phyloP scores from a whole-genome alignment of 2,329 filamentous ascomycete species.

The Sporothrix sp. region DNA sequence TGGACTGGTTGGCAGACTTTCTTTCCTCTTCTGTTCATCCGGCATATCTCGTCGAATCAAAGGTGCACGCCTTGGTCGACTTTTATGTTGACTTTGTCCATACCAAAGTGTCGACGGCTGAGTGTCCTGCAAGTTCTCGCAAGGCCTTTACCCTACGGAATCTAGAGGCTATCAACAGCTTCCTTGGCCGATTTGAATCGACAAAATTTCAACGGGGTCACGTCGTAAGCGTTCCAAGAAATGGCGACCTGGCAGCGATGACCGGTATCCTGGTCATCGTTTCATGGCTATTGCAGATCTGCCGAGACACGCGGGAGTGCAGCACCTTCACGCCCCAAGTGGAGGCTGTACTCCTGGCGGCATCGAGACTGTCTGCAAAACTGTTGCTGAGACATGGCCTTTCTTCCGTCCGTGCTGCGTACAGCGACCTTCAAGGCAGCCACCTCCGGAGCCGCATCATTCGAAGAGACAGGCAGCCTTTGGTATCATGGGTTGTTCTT shows the following conservation, averaged over 20 bases:
- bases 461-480: slow-evolving; percentile 31
- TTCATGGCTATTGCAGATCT: slow-evolving; percentile 34
- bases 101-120: slow-evolving; percentile 31
- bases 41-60: neutral
- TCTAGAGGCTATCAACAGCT: slow-evolving; percentile 33
- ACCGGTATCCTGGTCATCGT: slow-evolving; percentile 30
- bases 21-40: neutral
- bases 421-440: slow-evolving; percentile 37
- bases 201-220: neutral
- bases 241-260: slow-evolving; percentile 20
- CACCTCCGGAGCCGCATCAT: slow-evolving; percentile 43
- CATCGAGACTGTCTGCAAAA: slow-evolving; percentile 30
- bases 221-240: slow-evolving; percentile 16
- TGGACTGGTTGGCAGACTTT: slow-evolving; percentile 41
- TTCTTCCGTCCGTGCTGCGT: slow-evolving; percentile 34
- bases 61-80: slow-evolving; percentile 26
- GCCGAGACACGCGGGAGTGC: slow-evolving; percentile 26
- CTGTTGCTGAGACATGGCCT: slow-evolving; percentile 35
- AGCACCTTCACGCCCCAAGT: slow-evolving; percentile 32
- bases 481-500: slow-evolving; percentile 49
- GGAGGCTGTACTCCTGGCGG: slow-evolving; percentile 39
- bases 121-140: slow-evolving; percentile 24
- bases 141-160: slow-evolving; percentile 35
- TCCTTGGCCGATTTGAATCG: slow-evolving; percentile 28
- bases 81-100: slow-evolving; percentile 42